Percentiles rank a stretch among this genome's conserved stretches.
phyloP scores from a whole-genome alignment of 176 grass and related monocot species.

The Hordeum marinum region DNA sequence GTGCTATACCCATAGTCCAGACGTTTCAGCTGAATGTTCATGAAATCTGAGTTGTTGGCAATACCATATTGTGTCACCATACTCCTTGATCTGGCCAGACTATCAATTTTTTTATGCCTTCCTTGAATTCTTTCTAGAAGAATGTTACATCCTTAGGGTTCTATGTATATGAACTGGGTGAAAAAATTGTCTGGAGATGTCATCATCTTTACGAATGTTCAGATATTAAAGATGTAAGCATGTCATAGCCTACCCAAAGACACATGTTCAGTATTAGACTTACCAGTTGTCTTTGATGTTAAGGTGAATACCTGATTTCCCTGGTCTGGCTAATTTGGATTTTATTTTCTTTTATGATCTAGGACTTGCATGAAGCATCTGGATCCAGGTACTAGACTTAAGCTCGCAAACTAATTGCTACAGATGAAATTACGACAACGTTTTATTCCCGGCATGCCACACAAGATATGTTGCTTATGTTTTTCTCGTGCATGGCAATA shows the following conservation, averaged over 20 bases:
- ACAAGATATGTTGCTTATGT: neutral
- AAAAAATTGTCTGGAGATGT: neutral
- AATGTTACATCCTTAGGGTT: neutral
- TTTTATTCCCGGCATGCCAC: neutral
- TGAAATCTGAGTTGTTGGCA: neutral
- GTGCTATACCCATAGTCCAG: neutral
- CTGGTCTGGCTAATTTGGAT: conserved; percentile 32
- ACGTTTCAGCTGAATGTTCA: neutral
- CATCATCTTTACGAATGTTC: neutral
- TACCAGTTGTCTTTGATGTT: conserved; percentile 8
- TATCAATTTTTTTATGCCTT: neutral
- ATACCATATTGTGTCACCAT: neutral
- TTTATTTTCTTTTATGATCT: conserved; percentile 38
- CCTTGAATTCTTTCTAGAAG: neutral
- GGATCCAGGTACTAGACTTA: conserved; percentile 52
- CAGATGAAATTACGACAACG: neutral
- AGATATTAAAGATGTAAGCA: neutral
- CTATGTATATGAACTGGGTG: neutral
- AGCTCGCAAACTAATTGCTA: neutral
- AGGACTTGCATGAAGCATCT: conserved; percentile 49
- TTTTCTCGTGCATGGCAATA: neutral
- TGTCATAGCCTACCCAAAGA: neutral
- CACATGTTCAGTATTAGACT: neutral
- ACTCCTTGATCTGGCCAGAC: neutral
- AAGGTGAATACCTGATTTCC: neutral